These are phyloP conservation scores for Mycena latifolia DNA, from an alignment of 768 basidiomycete genomes.

Conservation along the genomic window DNA sequence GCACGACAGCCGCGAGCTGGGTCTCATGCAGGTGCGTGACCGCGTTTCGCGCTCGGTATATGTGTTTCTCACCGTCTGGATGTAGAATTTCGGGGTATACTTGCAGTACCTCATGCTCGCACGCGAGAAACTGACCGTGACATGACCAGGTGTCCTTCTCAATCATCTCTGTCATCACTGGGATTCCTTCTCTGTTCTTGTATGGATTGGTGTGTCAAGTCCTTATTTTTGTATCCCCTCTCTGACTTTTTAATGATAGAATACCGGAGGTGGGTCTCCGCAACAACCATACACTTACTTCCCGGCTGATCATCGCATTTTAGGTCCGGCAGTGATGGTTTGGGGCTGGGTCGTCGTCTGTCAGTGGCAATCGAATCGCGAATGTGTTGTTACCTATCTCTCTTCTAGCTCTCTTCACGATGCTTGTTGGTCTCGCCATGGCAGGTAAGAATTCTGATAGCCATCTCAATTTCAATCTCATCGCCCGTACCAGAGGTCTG, in stretches of 20 bases:
- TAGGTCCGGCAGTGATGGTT: conserved; percentile 80
- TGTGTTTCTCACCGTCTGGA: conserved; percentile 20
- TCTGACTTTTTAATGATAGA: conserved; percentile 50
- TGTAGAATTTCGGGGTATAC: conserved; percentile 74
- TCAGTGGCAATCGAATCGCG: conserved; percentile 43
- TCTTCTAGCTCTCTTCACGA: conserved; percentile 70
- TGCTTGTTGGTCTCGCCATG: conserved; percentile 82
- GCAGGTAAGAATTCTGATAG: conserved; percentile 59
- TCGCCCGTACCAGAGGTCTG: conserved; percentile 54
- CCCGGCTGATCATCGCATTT: neutral
- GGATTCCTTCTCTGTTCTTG: conserved; percentile 75
- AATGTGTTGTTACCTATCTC: neutral
- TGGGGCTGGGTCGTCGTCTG: conserved; percentile 80
- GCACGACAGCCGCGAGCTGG: conserved; percentile 66
- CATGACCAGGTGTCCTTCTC: conserved; percentile 68
- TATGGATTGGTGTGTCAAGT: conserved; percentile 70
- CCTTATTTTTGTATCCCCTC: neutral
- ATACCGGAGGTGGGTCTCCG: conserved; percentile 62
- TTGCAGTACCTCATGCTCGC: conserved; percentile 5
- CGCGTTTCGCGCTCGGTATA: conserved; percentile 2
- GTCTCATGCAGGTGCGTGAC: conserved; percentile 67
- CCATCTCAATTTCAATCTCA: neutral
- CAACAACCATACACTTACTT: too few species aligned
- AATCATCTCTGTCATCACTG: conserved; percentile 82
- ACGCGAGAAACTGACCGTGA: neutral